Percentiles rank a stretch among this genome's conserved stretches.
phyloP scores from a whole-genome alignment of 495 filamentous ascomycete species.

The Talaromyces nanjingensis region DNA sequence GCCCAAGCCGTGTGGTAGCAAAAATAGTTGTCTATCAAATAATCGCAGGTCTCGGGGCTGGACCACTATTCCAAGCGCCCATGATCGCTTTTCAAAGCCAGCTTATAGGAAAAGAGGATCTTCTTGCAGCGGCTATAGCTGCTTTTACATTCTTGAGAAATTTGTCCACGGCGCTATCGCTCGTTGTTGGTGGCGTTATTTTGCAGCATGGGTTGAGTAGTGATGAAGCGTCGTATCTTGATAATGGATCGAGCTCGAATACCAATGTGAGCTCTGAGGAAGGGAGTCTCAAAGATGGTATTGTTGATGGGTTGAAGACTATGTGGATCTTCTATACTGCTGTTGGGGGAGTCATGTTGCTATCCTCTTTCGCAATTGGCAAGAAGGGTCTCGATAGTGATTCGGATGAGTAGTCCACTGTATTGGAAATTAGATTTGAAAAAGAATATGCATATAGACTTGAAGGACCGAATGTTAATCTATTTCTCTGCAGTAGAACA shows the following conservation, averaged over 20 bases:
- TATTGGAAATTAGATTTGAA: background rate
- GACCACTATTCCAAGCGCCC: slow-evolving; percentile 58
- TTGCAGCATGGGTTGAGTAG: slow-evolving; percentile 23
- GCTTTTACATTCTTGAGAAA: slow-evolving; percentile 32
- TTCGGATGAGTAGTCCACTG: background rate
- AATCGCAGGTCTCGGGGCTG: slow-evolving; percentile 49
- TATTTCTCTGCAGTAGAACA: background rate
- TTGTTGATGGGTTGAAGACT: slow-evolving; percentile 47
- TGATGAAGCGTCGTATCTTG: slow-evolving; percentile 28
- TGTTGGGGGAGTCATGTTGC: slow-evolving; percentile 45
- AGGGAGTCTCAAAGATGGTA: slow-evolving; percentile 38
- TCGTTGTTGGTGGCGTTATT: slow-evolving; percentile 39
- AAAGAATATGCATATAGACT: background rate
- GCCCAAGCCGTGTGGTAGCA: slow-evolving; percentile 41
- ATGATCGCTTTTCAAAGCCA: slow-evolving; percentile 39
- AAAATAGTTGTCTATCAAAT: slow-evolving; percentile 54
- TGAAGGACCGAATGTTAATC: background rate
- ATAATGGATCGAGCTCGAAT: slow-evolving; percentile 22
- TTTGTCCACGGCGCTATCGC: slow-evolving; percentile 28
- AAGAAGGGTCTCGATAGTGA: background rate
- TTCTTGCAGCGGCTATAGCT: slow-evolving; percentile 31
- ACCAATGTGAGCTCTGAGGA: slow-evolving; percentile 10
- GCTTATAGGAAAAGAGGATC: slow-evolving; percentile 16
- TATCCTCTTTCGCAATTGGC: slow-evolving; percentile 26
- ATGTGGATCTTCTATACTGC: slow-evolving; percentile 66